These are phyloP conservation scores for Saitozyma podzolica DNA, from an alignment of 768 basidiomycete species.

Conservation along the genomic window DNA sequence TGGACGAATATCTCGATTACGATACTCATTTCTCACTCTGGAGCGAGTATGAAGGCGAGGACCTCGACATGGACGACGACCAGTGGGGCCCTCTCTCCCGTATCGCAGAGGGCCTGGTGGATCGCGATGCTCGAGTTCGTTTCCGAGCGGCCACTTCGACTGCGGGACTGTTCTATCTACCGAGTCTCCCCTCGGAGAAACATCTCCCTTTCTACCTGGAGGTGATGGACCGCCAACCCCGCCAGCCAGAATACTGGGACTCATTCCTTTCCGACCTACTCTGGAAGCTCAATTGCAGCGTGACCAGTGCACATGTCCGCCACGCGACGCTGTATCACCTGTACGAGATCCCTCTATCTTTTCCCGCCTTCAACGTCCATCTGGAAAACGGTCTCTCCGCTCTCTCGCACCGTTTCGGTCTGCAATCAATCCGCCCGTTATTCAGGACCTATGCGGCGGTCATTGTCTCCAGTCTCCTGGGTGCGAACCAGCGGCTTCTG, in stretches of 20 bases:
- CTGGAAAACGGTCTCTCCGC: slow-evolving; percentile 56
- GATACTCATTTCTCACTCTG: slow-evolving; percentile 64
- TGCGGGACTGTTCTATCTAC: slow-evolving; percentile 62
- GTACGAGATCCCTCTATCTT: slow-evolving; percentile 64
- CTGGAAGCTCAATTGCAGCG: slow-evolving; percentile 78
- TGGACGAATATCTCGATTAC: slow-evolving; percentile 64
- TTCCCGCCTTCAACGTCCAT: slow-evolving; percentile 50
- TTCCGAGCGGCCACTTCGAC: slow-evolving; percentile 69
- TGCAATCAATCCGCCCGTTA: slow-evolving; percentile 63
- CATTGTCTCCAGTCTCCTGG: slow-evolving; percentile 61
- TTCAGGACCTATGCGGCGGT: slow-evolving; percentile 78
- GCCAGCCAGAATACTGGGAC: slow-evolving; percentile 60
- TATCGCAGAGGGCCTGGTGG: slow-evolving; percentile 57
- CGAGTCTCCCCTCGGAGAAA: slow-evolving; percentile 71
- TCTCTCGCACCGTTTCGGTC: slow-evolving; percentile 68
- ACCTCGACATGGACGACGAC: slow-evolving; percentile 12
- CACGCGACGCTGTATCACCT: slow-evolving; percentile 86
- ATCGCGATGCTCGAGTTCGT: slow-evolving; percentile 80
- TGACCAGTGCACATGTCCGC: slow-evolving; percentile 72
- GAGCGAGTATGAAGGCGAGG: slow-evolving; percentile 44
- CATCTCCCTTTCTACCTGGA: slow-evolving; percentile 58
- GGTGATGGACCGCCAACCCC: slow-evolving; percentile 24
- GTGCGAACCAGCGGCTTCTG: slow-evolving; percentile 51
- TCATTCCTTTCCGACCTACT: slow-evolving; percentile 75
- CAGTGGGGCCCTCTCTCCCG: slow-evolving; percentile 55